Base-by-base conservation (phyloP, 2,329 filamentous ascomycete species). In the Tricladium varicosporioides region DNA sequence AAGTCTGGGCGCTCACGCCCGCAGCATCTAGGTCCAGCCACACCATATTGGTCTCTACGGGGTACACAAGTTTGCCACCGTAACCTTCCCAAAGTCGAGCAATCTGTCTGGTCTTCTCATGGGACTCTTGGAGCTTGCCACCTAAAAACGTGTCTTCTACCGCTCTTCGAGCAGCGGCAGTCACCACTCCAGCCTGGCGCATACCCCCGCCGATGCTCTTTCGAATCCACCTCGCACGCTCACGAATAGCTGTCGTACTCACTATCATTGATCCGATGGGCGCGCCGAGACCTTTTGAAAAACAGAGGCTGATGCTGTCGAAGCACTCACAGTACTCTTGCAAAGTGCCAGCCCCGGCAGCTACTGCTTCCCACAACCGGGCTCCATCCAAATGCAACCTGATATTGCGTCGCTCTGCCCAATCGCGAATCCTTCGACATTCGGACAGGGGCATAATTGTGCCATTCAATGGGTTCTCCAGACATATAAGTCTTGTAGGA, bases 381-480 rank as follows among this genome's bases (percentile, higher is more conserved):
- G 91, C 91, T 13, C 91, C 91, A 66, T 95, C 91, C 60, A 91
- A 76, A 70, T 95, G 91, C 68, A 92, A 77, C 57, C 82, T 80
- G 59, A 94, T 84, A 14, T 74, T 78, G 60, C 89, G 76, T 65
- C 80, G 70, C 64, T 68, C 78, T 59, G 87, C 90, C 78, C 89
- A 96, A 1, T 76, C 76, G 0, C 84, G 79, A 66, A 96, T 96
- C 44, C 80, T 78, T 56, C 77, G 78, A 9, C 85, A 80, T 71
- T 96, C 91, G 1, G 74, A 72, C 1, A 95, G 78, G 0, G 92
- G 92, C 79, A 89, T 87, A 46, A 96, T 78, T 66, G 85, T 84
- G 18, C 92, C 92, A 55, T 84, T 83, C 50, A 96, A 80, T 1
- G 92, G 96, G 70, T 96, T 96, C 70, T 96, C 92, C 47, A 96